Base-by-base conservation (phyloP, 495 filamentous ascomycete genomes). In the Xylaria longipes region DNA sequence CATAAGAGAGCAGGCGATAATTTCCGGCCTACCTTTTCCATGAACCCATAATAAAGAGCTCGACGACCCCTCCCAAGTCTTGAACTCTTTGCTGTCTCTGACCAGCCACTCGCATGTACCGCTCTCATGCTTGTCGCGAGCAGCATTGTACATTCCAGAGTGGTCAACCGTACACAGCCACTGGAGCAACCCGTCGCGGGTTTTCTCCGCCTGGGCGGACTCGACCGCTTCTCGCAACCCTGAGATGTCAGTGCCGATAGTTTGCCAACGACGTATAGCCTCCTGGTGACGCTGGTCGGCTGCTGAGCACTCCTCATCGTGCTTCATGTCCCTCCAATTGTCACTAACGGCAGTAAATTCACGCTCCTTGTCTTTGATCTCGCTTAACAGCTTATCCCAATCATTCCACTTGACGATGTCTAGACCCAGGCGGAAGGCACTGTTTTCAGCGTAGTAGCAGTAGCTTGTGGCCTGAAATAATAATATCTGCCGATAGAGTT, bases 11-110 rank as follows among this genome's bases (percentile, higher is more conserved):
- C 76, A 74, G 14, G 72, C 66, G 57, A 41, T 74, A 64, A 76
- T 76, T 68, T 74, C 73, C 68, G 75, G 37, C 71, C 61, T 57
- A 83, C 80, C 58, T 78, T 82, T 39, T 74, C 58, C 78, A 75
- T 63, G 78, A 76, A 73, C 76, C 79, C 54, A 81, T 81, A n/a
- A 3, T 22, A 63, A 5, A 63, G 60, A 63, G n/a, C 60, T 45
- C 20, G 60, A 8, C 1, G 35, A 41, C 4, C 17, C n/a, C 20
- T 45, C 33, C 35, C 60, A 63, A 1, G 22, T 63, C n/a, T 45
- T 39, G 9, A 63, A 63, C 11, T 63, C 20, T 20, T 63, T 11
- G 27, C 11, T 63, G 8, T 63, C 60, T 22, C 58, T 43, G 4
- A 63, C 12, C 5, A 63, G 22, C 60, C 60, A 63, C 33, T 63